Percentiles rank a stretch among this genome's conserved stretches.
Evolutionary conservation across 2,329 filamentous ascomycete species (phyloP).

Genomic region (Phialophora chinensis): DNA sequence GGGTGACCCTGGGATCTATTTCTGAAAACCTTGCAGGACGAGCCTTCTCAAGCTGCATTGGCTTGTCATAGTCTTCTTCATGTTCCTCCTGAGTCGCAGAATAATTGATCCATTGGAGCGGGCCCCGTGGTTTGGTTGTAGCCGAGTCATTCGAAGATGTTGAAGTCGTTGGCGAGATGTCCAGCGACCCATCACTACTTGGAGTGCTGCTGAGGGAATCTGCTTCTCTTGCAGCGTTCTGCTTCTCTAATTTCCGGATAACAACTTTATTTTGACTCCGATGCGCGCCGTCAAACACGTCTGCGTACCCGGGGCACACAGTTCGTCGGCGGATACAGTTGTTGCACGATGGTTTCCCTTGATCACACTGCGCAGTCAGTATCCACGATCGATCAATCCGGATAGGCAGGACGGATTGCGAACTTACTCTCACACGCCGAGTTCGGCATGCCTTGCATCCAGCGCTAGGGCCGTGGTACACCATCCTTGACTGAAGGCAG

Average conservation of each 20-base stretch:
- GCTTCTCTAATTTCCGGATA: constrained; percentile 26
- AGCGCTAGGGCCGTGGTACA: constrained; percentile 39
- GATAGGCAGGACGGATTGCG: neutral
- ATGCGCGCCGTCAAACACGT: constrained; percentile 39
- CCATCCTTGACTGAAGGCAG: constrained; percentile 30
- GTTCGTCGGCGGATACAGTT: constrained; percentile 38
- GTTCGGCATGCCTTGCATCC: constrained; percentile 39
- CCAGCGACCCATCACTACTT: constrained; percentile 12
- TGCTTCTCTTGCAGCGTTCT: constrained; percentile 17
- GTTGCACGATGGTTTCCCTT: constrained; percentile 36
- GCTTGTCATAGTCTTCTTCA: neutral
- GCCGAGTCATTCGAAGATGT: constrained; percentile 3
- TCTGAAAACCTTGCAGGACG: neutral
- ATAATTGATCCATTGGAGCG: constrained; percentile 34
- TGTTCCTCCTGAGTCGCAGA: constrained; percentile 10
- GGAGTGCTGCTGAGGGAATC: constrained; percentile 16
- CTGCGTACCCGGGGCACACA: constrained; percentile 38
- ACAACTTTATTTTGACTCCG: constrained; percentile 37
- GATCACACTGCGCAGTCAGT: constrained; percentile 35
- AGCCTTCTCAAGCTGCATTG: neutral
- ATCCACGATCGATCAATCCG: neutral
- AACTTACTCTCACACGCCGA: constrained; percentile 38
- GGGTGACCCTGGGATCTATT: neutral
- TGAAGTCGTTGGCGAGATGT: constrained; percentile 10
- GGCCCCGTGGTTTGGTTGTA: neutral